Evolutionary conservation across 2,329 filamentous ascomycete genomes (phyloP).

Genomic region (Corniculantispora saksenae): DNA sequence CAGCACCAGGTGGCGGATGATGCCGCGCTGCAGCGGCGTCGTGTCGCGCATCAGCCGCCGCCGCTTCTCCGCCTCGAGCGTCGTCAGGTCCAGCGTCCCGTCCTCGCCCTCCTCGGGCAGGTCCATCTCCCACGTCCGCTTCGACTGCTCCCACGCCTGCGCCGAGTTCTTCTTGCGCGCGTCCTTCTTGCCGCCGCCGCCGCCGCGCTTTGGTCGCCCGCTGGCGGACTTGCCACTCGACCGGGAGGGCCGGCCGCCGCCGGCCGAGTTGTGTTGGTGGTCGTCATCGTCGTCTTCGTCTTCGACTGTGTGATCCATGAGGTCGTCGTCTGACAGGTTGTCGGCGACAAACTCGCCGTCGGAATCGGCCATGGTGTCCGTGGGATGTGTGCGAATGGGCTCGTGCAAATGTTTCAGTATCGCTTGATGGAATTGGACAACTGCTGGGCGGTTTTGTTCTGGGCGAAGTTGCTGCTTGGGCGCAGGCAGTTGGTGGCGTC

Average conservation of each 20-base stretch:
- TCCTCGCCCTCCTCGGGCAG: conserved; percentile 71
- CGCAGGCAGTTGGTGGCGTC: background rate
- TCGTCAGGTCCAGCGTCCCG: conserved; percentile 75
- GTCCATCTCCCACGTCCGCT: conserved; percentile 71
- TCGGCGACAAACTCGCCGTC: conserved; percentile 69
- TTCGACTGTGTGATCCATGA: conserved; percentile 50
- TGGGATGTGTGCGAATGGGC: background rate
- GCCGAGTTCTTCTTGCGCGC: conserved; percentile 36
- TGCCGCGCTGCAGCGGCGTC: conserved; percentile 91
- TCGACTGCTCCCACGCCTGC: conserved; percentile 67
- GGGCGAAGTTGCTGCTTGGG: background rate
- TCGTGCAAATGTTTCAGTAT: background rate
- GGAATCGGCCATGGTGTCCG: conserved; percentile 65
- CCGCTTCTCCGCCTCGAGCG: conserved; percentile 81
- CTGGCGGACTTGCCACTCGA: conserved; percentile 26
- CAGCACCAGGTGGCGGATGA: conserved; percentile 93
- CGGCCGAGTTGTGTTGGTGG: conserved; percentile 21
- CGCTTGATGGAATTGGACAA: background rate
- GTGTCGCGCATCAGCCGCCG: conserved; percentile 84
- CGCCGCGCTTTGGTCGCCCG: conserved; percentile 16
- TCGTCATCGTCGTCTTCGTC: conserved; percentile 31
- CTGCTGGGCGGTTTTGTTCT: background rate
- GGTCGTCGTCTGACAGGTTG: conserved; percentile 66
- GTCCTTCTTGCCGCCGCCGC: conserved; percentile 25
- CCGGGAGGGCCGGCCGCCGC: conserved; percentile 28